phyloP scores from a whole-genome alignment of 2,329 filamentous ascomycete genomes.

The Capronia coronata region DNA sequence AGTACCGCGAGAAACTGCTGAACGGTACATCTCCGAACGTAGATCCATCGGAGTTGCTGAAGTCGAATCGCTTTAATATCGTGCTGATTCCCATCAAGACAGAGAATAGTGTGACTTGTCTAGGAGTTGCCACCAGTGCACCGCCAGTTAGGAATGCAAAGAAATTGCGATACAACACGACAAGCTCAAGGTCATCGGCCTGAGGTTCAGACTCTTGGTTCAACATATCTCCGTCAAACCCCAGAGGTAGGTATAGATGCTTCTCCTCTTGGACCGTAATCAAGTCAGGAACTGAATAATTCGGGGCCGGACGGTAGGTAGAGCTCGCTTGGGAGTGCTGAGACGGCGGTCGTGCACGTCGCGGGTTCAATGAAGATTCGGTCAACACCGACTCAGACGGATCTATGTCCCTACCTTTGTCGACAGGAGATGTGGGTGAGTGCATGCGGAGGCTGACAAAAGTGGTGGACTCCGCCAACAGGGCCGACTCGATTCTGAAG shows the following conservation, averaged over 20 bases:
- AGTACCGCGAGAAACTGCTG: slow-evolving; percentile 51
- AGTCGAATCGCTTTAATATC: slow-evolving; percentile 52
- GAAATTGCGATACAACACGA: slow-evolving; percentile 56
- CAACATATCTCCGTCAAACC: slow-evolving; percentile 47
- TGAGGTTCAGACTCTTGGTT: slow-evolving; percentile 32
- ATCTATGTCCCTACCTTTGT: slow-evolving; percentile 27
- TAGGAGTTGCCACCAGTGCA: slow-evolving; percentile 53
- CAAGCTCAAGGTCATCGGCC: slow-evolving; percentile 49
- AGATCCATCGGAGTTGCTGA: slow-evolving; percentile 56
- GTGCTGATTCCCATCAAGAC: slow-evolving; percentile 57
- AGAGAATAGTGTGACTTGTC: slow-evolving; percentile 50
- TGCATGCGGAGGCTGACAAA: slow-evolving; percentile 19
- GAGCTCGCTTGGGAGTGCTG: slow-evolving; percentile 30
- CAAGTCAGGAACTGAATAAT: slow-evolving; percentile 18
- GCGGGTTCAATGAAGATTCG: slow-evolving; percentile 29
- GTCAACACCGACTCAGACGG: slow-evolving; percentile 31
- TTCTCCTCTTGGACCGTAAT: slow-evolving; percentile 12
- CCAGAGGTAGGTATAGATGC: slow-evolving; percentile 51
- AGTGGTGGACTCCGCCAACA: slow-evolving; percentile 49
- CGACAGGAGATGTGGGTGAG: slow-evolving; percentile 14
- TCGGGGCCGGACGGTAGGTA: slow-evolving; percentile 27
- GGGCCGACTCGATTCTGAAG: slow-evolving; percentile 55
- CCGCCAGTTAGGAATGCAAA: slow-evolving; percentile 59
- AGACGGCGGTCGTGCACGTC: slow-evolving; percentile 31
- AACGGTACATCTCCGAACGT: slow-evolving; percentile 58